Evolutionary conservation across 1,284 basidiomycete species (phyloP).

Genomic region (Apiotrichum porosum): DNA sequence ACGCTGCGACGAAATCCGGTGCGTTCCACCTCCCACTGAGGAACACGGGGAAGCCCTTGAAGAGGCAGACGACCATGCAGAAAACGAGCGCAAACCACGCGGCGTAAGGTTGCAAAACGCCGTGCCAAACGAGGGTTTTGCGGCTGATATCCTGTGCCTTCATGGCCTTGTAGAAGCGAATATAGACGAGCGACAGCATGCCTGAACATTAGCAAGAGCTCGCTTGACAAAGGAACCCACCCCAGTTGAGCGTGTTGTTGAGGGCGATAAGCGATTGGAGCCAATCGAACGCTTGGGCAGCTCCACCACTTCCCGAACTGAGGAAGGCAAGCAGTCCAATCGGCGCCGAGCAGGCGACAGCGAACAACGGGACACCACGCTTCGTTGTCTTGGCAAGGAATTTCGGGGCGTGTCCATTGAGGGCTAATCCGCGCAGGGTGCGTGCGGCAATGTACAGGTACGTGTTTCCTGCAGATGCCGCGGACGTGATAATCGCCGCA

Average conservation of each 20-base stretch:
- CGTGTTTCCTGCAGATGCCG: constrained; percentile 55
- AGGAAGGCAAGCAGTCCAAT: constrained; percentile 62
- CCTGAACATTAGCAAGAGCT: constrained; percentile 67
- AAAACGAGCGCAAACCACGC: constrained; percentile 24
- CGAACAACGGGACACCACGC: constrained; percentile 67
- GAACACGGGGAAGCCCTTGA: constrained; percentile 27
- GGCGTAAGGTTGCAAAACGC: constrained; percentile 25
- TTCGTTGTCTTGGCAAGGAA: constrained; percentile 61
- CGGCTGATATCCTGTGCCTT: constrained; percentile 26
- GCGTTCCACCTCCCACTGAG: constrained; percentile 17
- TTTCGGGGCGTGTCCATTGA: constrained; percentile 62
- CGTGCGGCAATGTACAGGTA: constrained; percentile 56
- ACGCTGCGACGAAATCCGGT: constrained; percentile 20
- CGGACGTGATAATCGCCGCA: constrained; percentile 57
- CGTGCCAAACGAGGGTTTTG: constrained; percentile 17
- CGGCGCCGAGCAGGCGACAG: constrained; percentile 60
- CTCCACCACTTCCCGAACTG: constrained; percentile 52
- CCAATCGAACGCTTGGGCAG: constrained; percentile 69
- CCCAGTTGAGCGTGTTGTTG: constrained; percentile 62
- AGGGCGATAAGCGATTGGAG: constrained; percentile 59
- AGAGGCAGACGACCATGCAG: constrained; percentile 20
- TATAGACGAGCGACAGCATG: constrained; percentile 17
- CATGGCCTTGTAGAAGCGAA: constrained; percentile 29
- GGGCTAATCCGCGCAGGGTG: constrained; percentile 57
- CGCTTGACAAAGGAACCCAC: constrained; percentile 46